Percentiles rank a stretch among this genome's conserved stretches.
phyloP scores from a whole-genome alignment of 2,329 filamentous ascomycete species.

The Hymenoscyphus scutula region DNA sequence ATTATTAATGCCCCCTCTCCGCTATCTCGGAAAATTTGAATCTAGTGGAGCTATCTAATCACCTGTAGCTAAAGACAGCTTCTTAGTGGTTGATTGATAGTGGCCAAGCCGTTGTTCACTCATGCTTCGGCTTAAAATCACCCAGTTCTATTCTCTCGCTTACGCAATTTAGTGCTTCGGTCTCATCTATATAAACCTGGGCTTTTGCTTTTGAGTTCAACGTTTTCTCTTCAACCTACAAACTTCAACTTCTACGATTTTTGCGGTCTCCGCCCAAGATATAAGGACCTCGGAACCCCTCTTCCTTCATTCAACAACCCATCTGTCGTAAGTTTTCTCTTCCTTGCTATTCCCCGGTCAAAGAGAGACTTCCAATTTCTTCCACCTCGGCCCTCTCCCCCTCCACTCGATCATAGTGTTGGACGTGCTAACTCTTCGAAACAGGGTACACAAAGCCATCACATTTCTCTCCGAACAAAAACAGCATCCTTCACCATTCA shows the following conservation, averaged over 20 bases:
- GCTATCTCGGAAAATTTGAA: too few relatives aligned
- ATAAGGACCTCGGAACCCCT: not conserved
- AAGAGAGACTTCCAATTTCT: not conserved
- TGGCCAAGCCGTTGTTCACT: too few relatives aligned
- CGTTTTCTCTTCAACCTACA: not conserved
- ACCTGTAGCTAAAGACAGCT: too few relatives aligned
- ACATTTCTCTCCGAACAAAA: not conserved
- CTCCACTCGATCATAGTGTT: not conserved
- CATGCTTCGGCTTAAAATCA: too few relatives aligned
- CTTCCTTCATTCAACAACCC: not conserved
- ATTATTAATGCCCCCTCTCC: too few relatives aligned
- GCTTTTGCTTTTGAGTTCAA: not conserved
- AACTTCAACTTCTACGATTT: not conserved
- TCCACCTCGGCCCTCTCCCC: not conserved
- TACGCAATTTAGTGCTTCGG: too few relatives aligned
- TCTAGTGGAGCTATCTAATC: too few relatives aligned
- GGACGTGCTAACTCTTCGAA: not conserved
- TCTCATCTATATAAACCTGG: not conserved
- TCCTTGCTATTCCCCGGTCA: not conserved
- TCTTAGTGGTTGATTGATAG: too few relatives aligned
- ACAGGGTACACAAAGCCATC: not conserved
- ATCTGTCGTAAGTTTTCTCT: not conserved
- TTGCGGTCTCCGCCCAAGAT: not conserved
- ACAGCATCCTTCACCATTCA: not conserved
- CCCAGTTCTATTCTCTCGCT: too few relatives aligned